These are phyloP conservation scores for Breviolum minutum DNA, from an alignment of 73 alveolate species.

Conservation along the genomic window DNA sequence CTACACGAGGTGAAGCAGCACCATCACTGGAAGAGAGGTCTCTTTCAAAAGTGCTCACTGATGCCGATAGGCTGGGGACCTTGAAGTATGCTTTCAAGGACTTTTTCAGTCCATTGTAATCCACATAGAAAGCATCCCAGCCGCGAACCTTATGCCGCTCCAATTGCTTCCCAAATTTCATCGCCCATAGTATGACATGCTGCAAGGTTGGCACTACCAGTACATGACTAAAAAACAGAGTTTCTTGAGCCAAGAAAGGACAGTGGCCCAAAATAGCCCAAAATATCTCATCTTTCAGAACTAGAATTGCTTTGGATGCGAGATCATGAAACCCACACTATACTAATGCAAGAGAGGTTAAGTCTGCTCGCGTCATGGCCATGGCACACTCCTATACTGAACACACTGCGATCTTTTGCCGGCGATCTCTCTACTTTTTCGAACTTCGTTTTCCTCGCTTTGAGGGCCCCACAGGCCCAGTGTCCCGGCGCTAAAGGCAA, in stretches of 20 bases:
- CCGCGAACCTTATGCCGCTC: slow-evolving; percentile 70
- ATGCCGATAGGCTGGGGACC: background rate
- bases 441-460: background rate
- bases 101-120: slow-evolving; percentile 65
- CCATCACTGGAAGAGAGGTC: slow-evolving; percentile 45
- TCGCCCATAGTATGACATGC: background rate
- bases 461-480: slow-evolving; percentile 19
- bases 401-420: background rate
- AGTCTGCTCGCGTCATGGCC: background rate
- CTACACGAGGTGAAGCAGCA: background rate
- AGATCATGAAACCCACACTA: background rate
- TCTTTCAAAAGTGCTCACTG: background rate
- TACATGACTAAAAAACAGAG: too few relatives aligned
- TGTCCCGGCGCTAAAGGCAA: background rate
- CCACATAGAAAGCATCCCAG: slow-evolving; percentile 79
- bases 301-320: too few relatives aligned
- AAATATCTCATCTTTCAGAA: too few relatives aligned
- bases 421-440: too few relatives aligned
- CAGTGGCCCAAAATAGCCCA: too few relatives aligned
- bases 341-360: background rate
- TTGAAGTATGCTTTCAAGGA: slow-evolving; percentile 13
- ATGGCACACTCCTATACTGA: background rate
- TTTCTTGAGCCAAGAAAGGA: too few relatives aligned
- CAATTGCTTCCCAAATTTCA: slow-evolving; percentile 89
- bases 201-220: too few relatives aligned